These are phyloP conservation scores for Phytopythium vexans DNA, from an alignment of 352 stramenopile genomes.

Conservation along the genomic window DNA sequence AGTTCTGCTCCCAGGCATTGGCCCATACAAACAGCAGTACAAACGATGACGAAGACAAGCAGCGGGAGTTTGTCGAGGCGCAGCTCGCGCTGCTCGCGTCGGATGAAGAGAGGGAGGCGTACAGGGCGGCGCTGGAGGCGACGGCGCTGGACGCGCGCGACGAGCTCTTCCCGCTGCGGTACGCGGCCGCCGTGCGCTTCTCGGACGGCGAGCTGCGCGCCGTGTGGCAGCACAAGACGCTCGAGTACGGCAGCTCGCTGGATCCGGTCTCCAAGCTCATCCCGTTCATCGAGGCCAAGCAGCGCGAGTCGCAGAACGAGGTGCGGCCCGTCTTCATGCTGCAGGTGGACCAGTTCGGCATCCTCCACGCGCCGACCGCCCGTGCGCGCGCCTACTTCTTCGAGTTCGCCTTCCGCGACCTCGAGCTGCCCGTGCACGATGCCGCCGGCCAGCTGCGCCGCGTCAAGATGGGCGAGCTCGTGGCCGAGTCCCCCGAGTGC, in stretches of 20 bases:
- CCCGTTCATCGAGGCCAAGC: slow-evolving; percentile 44
- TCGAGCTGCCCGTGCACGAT: slow-evolving; percentile 42
- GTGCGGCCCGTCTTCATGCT: slow-evolving; percentile 47
- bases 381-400: slow-evolving; percentile 80
- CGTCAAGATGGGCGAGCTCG: slow-evolving; percentile 31
- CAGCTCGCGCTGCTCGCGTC: slow-evolving; percentile 23
- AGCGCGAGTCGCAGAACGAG: not conserved
- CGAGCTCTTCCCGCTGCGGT: slow-evolving; percentile 77
- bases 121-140: slow-evolving; percentile 30
- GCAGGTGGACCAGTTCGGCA: slow-evolving; percentile 88
- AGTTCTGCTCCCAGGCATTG: slow-evolving; percentile 22
- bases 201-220: slow-evolving; percentile 51
- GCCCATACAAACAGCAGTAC: not conserved
- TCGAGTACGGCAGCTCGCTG: slow-evolving; percentile 63
- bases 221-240: slow-evolving; percentile 57
- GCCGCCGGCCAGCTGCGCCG: slow-evolving; percentile 21
- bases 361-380: slow-evolving; percentile 83
- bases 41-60: not conserved
- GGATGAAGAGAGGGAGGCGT: slow-evolving; percentile 26
- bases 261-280: slow-evolving; percentile 64
- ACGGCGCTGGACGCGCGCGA: slow-evolving; percentile 38
- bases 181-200: slow-evolving; percentile 76
- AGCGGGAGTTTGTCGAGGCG: slow-evolving; percentile 20
- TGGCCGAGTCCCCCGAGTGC: slow-evolving; percentile 51
- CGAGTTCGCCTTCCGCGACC: slow-evolving; percentile 61